Evolutionary conservation across 2,329 filamentous ascomycete species (phyloP).

Genomic region (Cordyceps militaris): DNA sequence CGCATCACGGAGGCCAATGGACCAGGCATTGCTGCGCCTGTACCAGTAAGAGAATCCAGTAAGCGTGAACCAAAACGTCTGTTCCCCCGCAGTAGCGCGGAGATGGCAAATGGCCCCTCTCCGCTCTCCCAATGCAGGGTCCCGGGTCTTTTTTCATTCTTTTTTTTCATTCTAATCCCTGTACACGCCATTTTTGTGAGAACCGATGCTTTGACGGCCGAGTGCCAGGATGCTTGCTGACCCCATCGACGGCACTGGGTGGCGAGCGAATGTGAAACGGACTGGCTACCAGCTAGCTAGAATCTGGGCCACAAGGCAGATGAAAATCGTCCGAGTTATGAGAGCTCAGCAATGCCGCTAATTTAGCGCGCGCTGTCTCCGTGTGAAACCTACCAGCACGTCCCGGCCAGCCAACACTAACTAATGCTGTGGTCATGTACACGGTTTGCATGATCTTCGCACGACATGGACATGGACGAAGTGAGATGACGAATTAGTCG

Average conservation of each 20-base stretch:
- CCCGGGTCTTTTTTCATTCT: not conserved
- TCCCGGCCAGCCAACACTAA: not conserved
- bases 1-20: no score
- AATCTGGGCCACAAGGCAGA: not conserved
- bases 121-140: not conserved
- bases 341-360: not conserved
- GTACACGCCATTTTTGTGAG: not conserved
- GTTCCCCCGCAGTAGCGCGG: constrained; percentile 7
- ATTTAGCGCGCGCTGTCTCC: constrained; percentile 1
- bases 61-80: constrained; percentile 2
- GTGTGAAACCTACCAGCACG: not conserved
- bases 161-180: not conserved
- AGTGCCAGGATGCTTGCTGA: not conserved
- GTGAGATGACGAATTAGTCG: no score
- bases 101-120: not conserved
- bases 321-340: not conserved
- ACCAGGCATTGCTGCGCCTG: not conserved
- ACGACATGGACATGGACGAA: not conserved
- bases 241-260: not conserved
- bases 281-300: not conserved
- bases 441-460: not conserved
- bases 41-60: not conserved
- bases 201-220: not conserved
- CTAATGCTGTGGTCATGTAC: not conserved
- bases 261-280: not conserved